A percentile compares a stretch with the other conserved stretches of the same genome.
phyloP scores from a whole-genome alignment of 495 filamentous ascomycete genomes.

The Tuber microsphaerosporum region DNA sequence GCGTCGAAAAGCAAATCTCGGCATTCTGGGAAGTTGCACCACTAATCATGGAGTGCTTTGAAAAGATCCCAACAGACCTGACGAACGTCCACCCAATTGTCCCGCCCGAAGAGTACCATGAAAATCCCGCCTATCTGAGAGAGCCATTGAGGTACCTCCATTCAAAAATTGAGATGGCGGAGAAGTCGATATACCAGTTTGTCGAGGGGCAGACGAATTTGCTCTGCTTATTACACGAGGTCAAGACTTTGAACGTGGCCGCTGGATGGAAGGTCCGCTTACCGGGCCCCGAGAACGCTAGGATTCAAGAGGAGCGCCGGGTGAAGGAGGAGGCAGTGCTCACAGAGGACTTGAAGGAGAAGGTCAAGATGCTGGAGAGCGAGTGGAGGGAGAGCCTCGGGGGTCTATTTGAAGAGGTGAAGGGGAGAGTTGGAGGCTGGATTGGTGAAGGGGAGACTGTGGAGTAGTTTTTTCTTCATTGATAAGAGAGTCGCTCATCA shows the following conservation, averaged over 20 bases:
- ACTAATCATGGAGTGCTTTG: conserved; percentile 62
- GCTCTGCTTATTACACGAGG: conserved; percentile 70
- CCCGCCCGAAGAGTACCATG: conserved; percentile 67
- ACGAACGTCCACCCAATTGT: conserved; percentile 46
- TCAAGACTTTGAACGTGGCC: conserved; percentile 67
- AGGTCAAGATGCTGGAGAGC: conserved; percentile 63
- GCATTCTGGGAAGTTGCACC: conserved; percentile 99
- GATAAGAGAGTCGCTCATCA: neutral
- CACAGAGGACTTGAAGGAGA: conserved; percentile 53
- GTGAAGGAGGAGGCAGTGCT: conserved; percentile 51
- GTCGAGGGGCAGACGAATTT: conserved; percentile 92
- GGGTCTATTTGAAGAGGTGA: conserved; percentile 51
- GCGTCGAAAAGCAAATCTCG: conserved; percentile 80
- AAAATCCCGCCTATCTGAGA: conserved; percentile 71
- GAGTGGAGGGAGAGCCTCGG: conserved; percentile 70
- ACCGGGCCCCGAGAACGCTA: conserved; percentile 52
- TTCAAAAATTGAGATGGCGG: conserved; percentile 71
- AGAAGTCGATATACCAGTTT: conserved; percentile 88
- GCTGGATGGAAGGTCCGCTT: conserved; percentile 49
- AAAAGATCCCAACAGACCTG: conserved; percentile 58
- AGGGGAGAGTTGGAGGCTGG: conserved; percentile 41
- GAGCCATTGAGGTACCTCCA: conserved; percentile 86
- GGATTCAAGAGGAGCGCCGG: conserved; percentile 52
- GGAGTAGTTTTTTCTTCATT: neutral
- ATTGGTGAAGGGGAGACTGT: conserved; percentile 39